These are phyloP conservation scores for Onygenales sp. DNA, from an alignment of 2,329 filamentous ascomycete genomes.

Conservation along the genomic window DNA sequence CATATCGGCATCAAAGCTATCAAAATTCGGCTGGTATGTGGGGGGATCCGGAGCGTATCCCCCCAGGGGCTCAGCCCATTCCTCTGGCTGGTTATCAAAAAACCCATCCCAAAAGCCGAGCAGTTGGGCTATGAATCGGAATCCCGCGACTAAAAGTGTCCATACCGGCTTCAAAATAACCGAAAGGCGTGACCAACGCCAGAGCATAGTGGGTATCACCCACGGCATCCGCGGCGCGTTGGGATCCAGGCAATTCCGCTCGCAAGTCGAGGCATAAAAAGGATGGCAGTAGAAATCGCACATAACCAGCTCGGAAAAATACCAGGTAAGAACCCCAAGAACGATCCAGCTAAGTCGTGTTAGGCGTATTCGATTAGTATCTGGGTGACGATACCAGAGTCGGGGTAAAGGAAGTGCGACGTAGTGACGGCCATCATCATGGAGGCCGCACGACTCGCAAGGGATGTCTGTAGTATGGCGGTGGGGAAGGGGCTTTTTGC, in stretches of 20 bases:
- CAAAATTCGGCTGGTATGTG: not conserved
- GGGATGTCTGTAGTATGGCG: conserved; percentile 7
- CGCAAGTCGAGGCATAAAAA: conserved; percentile 37
- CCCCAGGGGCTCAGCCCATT: not conserved
- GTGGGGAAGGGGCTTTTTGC: conserved; percentile 5
- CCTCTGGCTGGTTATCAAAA: conserved; percentile 19
- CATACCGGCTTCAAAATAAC: conserved; percentile 14
- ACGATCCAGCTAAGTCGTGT: conserved; percentile 32
- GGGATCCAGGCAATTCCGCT: conserved; percentile 41
- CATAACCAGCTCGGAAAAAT: conserved; percentile 38
- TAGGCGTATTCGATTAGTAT: conserved; percentile 20
- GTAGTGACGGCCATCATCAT: conserved; percentile 21
- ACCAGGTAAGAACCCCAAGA: conserved; percentile 38
- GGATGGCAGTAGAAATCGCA: conserved; percentile 45
- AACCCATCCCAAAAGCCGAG: conserved; percentile 35
- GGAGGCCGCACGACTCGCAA: conserved; percentile 17
- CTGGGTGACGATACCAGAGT: conserved; percentile 24
- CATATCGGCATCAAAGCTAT: not conserved
- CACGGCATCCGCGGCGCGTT: conserved; percentile 47
- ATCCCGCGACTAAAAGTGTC: conserved; percentile 21
- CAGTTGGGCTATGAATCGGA: conserved; percentile 24
- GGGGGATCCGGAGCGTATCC: not conserved
- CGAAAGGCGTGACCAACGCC: conserved; percentile 34
- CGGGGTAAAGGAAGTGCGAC: conserved; percentile 26
- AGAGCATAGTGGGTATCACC: conserved; percentile 47